Conservation (phyloP, 805 yeast species). For the Jamesozyma spencerorum region DNA sequence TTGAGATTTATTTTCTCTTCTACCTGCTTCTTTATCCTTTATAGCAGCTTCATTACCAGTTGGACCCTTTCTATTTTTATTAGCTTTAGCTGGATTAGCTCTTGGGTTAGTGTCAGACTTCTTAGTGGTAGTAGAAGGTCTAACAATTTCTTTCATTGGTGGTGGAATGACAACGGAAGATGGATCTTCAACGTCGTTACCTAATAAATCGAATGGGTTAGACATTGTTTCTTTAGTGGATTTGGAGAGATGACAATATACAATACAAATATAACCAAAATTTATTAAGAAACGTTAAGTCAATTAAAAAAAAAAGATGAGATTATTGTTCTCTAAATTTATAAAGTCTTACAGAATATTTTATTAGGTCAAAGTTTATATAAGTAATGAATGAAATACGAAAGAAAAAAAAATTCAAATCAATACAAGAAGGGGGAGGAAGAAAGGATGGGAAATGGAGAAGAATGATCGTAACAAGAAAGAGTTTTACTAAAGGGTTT, state of each 20-base stretch:
- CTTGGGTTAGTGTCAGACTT: conserved; percentile 72
- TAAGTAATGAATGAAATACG: too few species aligned
- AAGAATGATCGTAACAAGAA: too few species aligned
- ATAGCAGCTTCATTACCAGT: conserved; percentile 87
- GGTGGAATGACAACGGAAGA: conserved; percentile 42
- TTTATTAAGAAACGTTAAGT: too few species aligned
- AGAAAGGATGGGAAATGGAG: too few species aligned
- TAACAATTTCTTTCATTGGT: conserved; percentile 73
- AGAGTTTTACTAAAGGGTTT: too few species aligned
- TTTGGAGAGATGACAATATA: conserved; percentile 1
- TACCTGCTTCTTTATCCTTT: conserved; percentile 65
- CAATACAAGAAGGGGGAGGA: too few species aligned
- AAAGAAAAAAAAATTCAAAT: too few species aligned
- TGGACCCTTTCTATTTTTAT: conserved; percentile 56
- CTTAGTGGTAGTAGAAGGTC: conserved; percentile 79
- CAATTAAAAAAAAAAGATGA: too few species aligned
- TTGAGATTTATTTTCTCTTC: conserved; percentile 41
- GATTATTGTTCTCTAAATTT: too few species aligned
- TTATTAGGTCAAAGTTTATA: too few species aligned
- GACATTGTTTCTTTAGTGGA: conserved; percentile 11
- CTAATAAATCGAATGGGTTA: conserved; percentile 75
- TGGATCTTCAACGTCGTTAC: conserved; percentile 81
- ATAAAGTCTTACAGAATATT: too few species aligned
- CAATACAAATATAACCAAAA: too few species aligned
- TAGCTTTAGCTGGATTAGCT: conserved; percentile 73